These are phyloP conservation scores for Sophora flavescens DNA, from an alignment of 306 rosid genomes.

Conservation along the genomic window DNA sequence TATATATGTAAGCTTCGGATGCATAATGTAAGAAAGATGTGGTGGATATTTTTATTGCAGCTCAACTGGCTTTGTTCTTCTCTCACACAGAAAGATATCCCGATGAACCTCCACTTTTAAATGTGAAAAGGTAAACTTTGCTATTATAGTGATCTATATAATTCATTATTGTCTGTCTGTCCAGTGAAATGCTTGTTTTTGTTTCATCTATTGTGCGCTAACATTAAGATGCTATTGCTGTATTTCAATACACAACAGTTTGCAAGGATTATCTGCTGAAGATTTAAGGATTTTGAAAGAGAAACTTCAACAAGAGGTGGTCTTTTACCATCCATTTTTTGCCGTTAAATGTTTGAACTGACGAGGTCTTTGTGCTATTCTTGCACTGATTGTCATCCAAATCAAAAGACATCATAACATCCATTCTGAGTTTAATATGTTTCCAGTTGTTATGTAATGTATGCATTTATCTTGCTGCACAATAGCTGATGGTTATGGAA, in stretches of 20 bases:
- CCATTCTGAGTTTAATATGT: slow-evolving; percentile 23
- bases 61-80: slow-evolving; percentile 91
- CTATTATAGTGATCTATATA: background rate
- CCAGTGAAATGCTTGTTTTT: slow-evolving; percentile 9
- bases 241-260: slow-evolving; percentile 58
- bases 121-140: slow-evolving; percentile 71
- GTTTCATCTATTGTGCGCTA: slow-evolving; percentile 33
- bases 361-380: slow-evolving; percentile 35
- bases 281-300: slow-evolving; percentile 81
- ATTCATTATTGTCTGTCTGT: slow-evolving; percentile 32
- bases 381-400: slow-evolving; percentile 26
- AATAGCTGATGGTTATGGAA: slow-evolving; percentile 44
- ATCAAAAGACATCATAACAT: slow-evolving; percentile 22
- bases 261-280: slow-evolving; percentile 72
- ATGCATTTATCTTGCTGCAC: slow-evolving; percentile 35
- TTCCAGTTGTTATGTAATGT: slow-evolving; percentile 7
- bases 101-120: slow-evolving; percentile 97
- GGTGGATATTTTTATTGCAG: slow-evolving; percentile 63
- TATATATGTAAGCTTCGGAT: slow-evolving; percentile 16
- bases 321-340: slow-evolving; percentile 30
- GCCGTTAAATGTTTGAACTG: slow-evolving; percentile 40
- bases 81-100: slow-evolving; percentile 94
- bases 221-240: slow-evolving; percentile 34
- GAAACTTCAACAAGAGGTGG: slow-evolving; percentile 91
- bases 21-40: slow-evolving; percentile 34